Percentiles rank a stretch among this genome's conserved stretches.
These are phyloP conservation scores for Yarrowia keelungensis DNA, from an alignment of 805 yeast species.

Conservation along the genomic window DNA sequence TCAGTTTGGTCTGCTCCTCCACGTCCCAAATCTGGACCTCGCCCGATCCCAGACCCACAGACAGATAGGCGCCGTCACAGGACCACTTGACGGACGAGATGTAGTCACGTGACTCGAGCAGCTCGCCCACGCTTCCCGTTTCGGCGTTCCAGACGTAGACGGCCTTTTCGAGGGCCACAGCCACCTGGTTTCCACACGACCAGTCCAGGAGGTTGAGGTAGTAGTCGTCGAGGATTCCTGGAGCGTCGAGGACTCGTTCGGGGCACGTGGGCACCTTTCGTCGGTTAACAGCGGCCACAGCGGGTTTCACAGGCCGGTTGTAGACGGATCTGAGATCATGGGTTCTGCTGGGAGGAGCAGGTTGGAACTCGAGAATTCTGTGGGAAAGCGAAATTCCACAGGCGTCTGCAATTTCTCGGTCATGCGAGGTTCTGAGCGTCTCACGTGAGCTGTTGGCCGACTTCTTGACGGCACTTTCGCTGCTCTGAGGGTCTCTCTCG, in stretches of 20 bases:
- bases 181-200: slow-evolving; percentile 82
- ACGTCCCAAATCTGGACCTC: slow-evolving; percentile 92
- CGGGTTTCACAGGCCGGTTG: slow-evolving; percentile 49
- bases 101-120: slow-evolving; percentile 57
- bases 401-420: slow-evolving; percentile 73
- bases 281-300: slow-evolving; percentile 48
- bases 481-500: neutral
- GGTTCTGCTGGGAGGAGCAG: slow-evolving; percentile 61
- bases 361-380: slow-evolving; percentile 83
- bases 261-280: slow-evolving; percentile 85
- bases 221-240: slow-evolving; percentile 91
- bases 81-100: slow-evolving; percentile 88
- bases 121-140: slow-evolving; percentile 74
- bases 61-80: slow-evolving; percentile 83
- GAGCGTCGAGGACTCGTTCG: slow-evolving; percentile 93
- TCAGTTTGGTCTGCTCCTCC: slow-evolving; percentile 70
- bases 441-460: slow-evolving; percentile 5
- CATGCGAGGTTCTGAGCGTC: slow-evolving; percentile 8
- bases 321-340: slow-evolving; percentile 50
- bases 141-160: slow-evolving; percentile 94
- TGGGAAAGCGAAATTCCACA: slow-evolving; percentile 87
- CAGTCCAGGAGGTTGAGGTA: slow-evolving; percentile 86
- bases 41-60: slow-evolving; percentile 86
- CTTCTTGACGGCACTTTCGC: neutral
- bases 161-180: slow-evolving; percentile 83